Evolutionary conservation across 2,329 filamentous ascomycete species (phyloP), one percentile per base, ranked within the genome.

Genomic region (Alternaria metachromatica): DNA sequence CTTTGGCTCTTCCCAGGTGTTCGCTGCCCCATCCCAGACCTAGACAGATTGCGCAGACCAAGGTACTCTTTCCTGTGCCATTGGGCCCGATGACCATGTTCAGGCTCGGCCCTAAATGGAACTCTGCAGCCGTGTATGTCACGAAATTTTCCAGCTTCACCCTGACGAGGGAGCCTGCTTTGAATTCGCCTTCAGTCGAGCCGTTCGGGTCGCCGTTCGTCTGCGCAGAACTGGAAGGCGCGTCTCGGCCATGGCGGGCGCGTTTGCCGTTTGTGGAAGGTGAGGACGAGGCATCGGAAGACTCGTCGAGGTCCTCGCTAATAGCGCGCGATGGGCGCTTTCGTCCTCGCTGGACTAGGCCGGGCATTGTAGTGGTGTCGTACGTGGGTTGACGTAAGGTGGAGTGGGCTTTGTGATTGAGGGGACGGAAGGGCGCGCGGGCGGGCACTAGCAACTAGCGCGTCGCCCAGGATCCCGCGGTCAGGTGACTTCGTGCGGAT

Each of bases 11-110:
- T 15, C 95, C 96, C 15, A 99, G 86, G 73, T 94, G 88, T 80
- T 90, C 62, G 62, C 75, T 82, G 86, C 85, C 76, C 85, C 91
- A 97, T 51, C 96, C 96, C 25, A 99, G 83, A 3, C 96, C 96
- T 13, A 99, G 82, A 76, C 96, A 98, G 70, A 99, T 97, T 48
- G 96, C 96, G 81, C 96, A 99, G 46, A 99, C 95, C 25, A 99
- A 85, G 0, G 96, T 97, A 81, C 95, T 98, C 82, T 99, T 99
- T 59, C 96, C 96, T 0, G 96, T 98, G 33, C 96, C 96, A 75
- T 99, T 99, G n/a, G 96, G 96, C 0, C 96, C 96, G 71, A 99
- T 97, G 57, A 99, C 90, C 95, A 99, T 98, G 78, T 99, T 99
- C 75, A 99, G 81, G 77, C 92, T 95, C 1, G 96, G 95, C 0